Evolutionary conservation across 805 yeast species (phyloP).

Genomic region (Hanseniaspora meyeri): DNA sequence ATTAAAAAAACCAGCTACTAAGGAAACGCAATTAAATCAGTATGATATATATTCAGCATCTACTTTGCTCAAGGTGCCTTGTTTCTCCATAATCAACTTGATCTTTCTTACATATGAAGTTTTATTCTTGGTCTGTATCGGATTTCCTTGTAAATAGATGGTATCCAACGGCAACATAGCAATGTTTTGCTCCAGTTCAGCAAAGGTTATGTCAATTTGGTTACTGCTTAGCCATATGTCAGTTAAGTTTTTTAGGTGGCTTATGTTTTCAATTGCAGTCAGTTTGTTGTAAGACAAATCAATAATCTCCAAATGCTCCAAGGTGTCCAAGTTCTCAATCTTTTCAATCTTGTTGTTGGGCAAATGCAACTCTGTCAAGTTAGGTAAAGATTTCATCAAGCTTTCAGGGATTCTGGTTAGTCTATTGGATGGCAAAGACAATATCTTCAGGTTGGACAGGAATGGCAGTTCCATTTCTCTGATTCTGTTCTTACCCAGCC

Average conservation of each 20-base stretch:
- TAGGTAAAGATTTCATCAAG: constrained; percentile 47
- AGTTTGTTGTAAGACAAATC: constrained; percentile 75
- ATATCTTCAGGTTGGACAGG: constrained; percentile 51
- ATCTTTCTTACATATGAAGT: constrained; percentile 79
- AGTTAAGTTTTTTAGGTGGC: constrained; percentile 57
- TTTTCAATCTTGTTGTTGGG: constrained; percentile 69
- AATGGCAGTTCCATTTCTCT: constrained; percentile 44
- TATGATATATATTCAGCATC: constrained; percentile 66
- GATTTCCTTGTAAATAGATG: constrained; percentile 89
- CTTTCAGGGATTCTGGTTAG: constrained; percentile 63
- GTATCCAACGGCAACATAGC: constrained; percentile 61
- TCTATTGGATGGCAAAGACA: constrained; percentile 81
- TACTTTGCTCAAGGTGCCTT: constrained; percentile 57
- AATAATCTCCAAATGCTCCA: constrained; percentile 52
- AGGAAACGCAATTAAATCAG: too few relatives aligned
- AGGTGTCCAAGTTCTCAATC: constrained; percentile 67
- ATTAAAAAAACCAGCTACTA: too few relatives aligned
- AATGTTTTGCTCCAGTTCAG: constrained; percentile 55
- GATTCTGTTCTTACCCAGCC: constrained; percentile 87
- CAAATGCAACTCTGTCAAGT: constrained; percentile 74
- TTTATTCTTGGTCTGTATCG: constrained; percentile 59
- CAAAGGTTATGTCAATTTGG: constrained; percentile 47
- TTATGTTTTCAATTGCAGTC: constrained; percentile 46
- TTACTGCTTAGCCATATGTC: constrained; percentile 92
- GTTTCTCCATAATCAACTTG: constrained; percentile 48